These are phyloP conservation scores for Collariella sp. DNA, from an alignment of 495 filamentous ascomycete species.

Conservation along the genomic window DNA sequence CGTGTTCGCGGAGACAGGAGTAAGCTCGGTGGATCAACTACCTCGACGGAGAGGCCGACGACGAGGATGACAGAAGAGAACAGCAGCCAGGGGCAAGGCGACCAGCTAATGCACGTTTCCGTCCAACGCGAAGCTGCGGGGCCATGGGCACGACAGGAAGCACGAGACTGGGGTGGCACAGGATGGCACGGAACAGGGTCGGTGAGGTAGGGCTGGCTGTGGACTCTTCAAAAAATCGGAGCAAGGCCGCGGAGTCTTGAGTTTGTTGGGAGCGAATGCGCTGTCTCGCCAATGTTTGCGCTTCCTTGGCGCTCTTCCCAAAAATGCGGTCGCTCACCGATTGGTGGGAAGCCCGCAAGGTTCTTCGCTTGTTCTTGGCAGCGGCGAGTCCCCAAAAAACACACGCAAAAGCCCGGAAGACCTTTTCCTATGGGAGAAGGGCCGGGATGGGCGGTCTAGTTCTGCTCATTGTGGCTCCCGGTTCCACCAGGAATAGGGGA, in stretches of 20 bases:
- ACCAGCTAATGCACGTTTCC: background rate
- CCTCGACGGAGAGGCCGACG: conserved; percentile 5
- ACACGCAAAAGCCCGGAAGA: background rate
- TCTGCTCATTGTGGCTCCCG: no score
- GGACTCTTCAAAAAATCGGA: background rate
- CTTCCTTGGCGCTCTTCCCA: background rate
- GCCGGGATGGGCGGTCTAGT: background rate
- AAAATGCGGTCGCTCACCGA: background rate
- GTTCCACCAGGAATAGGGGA: no score
- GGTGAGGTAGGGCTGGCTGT: background rate
- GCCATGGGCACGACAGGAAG: conserved; percentile 3
- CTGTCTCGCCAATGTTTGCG: background rate
- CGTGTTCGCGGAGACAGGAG: no score
- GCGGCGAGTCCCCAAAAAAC: background rate
- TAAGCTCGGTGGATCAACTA: no score
- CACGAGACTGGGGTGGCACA: background rate
- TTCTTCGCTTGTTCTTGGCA: background rate
- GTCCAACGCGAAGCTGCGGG: background rate
- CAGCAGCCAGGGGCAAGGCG: background rate
- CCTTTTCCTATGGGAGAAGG: background rate
- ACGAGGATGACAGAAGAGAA: conserved; percentile 12
- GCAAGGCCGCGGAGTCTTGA: background rate
- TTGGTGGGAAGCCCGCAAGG: conserved; percentile 1
- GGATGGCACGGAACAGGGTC: background rate
- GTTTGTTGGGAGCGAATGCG: background rate